Base-by-base conservation (phyloP, 2,329 filamentous ascomycete species). In the Penicillium sp. region DNA sequence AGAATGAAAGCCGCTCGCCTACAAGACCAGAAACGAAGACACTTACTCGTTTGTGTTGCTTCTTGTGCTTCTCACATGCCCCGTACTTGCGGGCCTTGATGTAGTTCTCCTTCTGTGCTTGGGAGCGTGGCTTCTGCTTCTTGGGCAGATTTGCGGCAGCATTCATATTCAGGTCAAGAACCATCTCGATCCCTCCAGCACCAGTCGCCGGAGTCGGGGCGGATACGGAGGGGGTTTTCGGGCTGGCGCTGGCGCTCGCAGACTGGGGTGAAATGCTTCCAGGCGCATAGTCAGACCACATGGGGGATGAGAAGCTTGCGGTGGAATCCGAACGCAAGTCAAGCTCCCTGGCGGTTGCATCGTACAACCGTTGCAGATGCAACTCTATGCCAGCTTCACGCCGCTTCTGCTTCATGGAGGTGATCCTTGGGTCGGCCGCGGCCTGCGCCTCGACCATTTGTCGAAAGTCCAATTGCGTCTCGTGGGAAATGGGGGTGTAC, bases 151-250 rank as follows among this genome's bases (percentile, higher is more conserved):
- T 65, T n/a, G 67, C 65, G 4, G 68, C 63, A 4, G 66, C 59
- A 45, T 72, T 72, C 67, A 72, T 69, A 51, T 72, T 72, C 55
- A 72, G 49, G 47, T 72, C 70, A 28, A 72, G 64, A 11, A 72
- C 66, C 52, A 72, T 47, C 41, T 72, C 67, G 35, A 71, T 57
- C 3, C 61, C 66, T 24, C 57, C 47, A 11, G 57, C 48, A 13
- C 43, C 48, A 37, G 59, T 56, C 3, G 45, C 36, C 3, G 58
- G 54, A 9, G 60, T 49, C 18, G 57, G 41, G 13, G 54, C 33
- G 18, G 58, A 48, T 7, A 52, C 33, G 13, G 58, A 48, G 8
- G 53, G 52, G n/a, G 50, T 56, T 3, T 54, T 47, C 1, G 62
- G 52, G 39, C 60, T 63, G 13, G 54, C 47, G 26, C 51, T 58